Conservation (phyloP, 2,329 filamentous ascomycete genomes). For the Neofusicoccum kwambonambiense region DNA sequence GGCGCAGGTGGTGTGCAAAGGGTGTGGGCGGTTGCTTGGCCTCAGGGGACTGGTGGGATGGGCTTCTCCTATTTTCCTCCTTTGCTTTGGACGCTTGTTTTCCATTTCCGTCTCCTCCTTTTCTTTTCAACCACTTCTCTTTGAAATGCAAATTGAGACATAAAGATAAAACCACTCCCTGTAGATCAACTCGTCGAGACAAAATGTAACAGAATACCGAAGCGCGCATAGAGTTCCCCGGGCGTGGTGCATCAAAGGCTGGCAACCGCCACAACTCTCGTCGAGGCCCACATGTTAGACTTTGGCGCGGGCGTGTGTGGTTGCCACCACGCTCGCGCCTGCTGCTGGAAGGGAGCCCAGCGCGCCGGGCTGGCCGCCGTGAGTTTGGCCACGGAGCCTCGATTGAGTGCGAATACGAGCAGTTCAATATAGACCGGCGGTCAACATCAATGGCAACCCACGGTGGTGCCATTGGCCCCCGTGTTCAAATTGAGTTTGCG, state of each 20-base stretch:
- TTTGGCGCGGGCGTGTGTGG: not conserved
- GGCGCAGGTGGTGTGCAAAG: slow-evolving; percentile 16
- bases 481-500: not conserved
- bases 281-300: not conserved
- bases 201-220: slow-evolving; percentile 16
- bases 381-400: too few relatives aligned
- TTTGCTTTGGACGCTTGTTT: slow-evolving; percentile 17
- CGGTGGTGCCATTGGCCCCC: not conserved
- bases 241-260: not conserved
- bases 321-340: not conserved
- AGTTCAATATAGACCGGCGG: not conserved
- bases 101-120: slow-evolving; percentile 5
- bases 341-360: too few relatives aligned
- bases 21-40: slow-evolving; percentile 17
- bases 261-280: not conserved
- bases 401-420: not conserved
- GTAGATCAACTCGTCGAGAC: slow-evolving; percentile 16
- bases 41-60: slow-evolving; percentile 14
- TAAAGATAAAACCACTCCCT: slow-evolving; percentile 8
- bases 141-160: slow-evolving; percentile 18
- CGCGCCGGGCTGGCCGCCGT: not conserved
- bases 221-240: not conserved
- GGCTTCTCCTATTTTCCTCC: slow-evolving; percentile 11
- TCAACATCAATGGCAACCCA: not conserved
- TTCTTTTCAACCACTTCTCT: slow-evolving; percentile 7